These are phyloP conservation scores for Penicillium hesseltinei DNA, from an alignment of 2,329 filamentous ascomycete species.

Conservation along the genomic window DNA sequence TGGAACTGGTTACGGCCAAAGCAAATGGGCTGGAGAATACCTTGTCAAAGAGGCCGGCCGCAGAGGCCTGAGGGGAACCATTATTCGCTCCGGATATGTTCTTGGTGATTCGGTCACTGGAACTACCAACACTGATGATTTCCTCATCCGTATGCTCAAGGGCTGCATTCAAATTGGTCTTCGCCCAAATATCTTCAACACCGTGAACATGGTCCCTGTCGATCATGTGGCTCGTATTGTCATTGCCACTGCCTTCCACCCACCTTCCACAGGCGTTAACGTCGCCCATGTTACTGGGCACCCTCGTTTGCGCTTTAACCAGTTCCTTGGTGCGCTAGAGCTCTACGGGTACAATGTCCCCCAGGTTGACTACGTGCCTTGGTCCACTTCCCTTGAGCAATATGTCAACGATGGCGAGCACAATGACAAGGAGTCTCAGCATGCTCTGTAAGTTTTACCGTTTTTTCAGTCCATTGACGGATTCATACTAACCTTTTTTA, in stretches of 20 bases:
- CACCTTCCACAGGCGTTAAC: constrained; percentile 52
- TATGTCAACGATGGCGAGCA: constrained; percentile 62
- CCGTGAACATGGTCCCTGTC: constrained; percentile 86
- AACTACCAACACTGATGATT: constrained; percentile 77
- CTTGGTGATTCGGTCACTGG: constrained; percentile 70
- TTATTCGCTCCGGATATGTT: constrained; percentile 84
- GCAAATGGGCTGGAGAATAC: constrained; percentile 77
- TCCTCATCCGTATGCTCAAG: constrained; percentile 81
- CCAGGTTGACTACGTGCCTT: constrained; percentile 65
- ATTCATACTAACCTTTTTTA: constrained; percentile 19
- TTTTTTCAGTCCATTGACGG: not conserved
- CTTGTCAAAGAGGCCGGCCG: constrained; percentile 75
- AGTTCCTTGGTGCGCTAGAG: constrained; percentile 69
- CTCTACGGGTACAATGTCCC: constrained; percentile 71
- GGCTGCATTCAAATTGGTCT: constrained; percentile 76
- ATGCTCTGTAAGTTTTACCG: constrained; percentile 56
- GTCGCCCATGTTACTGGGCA: constrained; percentile 79
- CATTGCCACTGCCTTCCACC: constrained; percentile 68
- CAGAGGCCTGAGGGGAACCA: constrained; percentile 70
- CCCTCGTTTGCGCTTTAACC: constrained; percentile 73
- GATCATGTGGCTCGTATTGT: constrained; percentile 79
- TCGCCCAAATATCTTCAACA: constrained; percentile 77
- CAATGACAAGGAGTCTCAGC: constrained; percentile 60
- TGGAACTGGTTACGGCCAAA: constrained; percentile 84
- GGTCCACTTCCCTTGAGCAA: constrained; percentile 65